Evolutionary conservation across 371 early-diverging fungal genomes (phyloP).

Genomic region (Rhizomucor pusillus): DNA sequence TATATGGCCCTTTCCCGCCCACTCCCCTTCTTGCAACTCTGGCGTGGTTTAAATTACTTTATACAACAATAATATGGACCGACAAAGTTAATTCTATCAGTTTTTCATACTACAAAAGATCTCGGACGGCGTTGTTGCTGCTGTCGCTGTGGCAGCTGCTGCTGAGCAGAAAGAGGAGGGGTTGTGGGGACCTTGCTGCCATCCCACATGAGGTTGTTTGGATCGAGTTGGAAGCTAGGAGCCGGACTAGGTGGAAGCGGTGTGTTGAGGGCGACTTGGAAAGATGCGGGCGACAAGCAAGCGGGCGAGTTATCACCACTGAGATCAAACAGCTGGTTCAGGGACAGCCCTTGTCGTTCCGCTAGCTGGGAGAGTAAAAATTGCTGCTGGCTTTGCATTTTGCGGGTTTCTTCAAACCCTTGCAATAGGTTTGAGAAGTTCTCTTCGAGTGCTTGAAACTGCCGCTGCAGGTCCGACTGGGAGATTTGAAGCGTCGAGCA

Average conservation of each 20-base stretch:
- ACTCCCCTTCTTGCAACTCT: too few species aligned
- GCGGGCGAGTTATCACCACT: background rate
- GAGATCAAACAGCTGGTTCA: background rate
- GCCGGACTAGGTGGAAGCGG: slow-evolving; percentile 17
- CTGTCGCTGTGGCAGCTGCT: background rate
- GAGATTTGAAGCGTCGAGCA: slow-evolving; percentile 69
- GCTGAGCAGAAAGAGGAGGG: slow-evolving; percentile 4
- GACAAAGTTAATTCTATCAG: too few species aligned
- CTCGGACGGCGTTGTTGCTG: background rate
- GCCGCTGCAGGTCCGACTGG: slow-evolving; percentile 64
- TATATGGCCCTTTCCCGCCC: too few species aligned
- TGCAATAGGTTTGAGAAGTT: slow-evolving; percentile 62
- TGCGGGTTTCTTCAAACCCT: slow-evolving; percentile 65
- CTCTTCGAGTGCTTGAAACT: slow-evolving; percentile 62
- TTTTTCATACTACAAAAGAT: too few species aligned
- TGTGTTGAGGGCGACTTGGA: slow-evolving; percentile 12
- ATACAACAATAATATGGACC: too few species aligned
- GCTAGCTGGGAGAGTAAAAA: slow-evolving; percentile 35
- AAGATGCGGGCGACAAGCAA: background rate
- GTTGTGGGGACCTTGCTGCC: background rate
- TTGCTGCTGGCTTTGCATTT: slow-evolving; percentile 59
- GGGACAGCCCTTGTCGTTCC: slow-evolving; percentile 15
- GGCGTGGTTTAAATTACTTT: too few species aligned
- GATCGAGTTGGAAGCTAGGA: slow-evolving; percentile 6
- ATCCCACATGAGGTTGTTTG: slow-evolving; percentile 6